Conservation (phyloP, 2,329 filamentous ascomycete genomes). For the Pseudogymnoascus sp. region DNA sequence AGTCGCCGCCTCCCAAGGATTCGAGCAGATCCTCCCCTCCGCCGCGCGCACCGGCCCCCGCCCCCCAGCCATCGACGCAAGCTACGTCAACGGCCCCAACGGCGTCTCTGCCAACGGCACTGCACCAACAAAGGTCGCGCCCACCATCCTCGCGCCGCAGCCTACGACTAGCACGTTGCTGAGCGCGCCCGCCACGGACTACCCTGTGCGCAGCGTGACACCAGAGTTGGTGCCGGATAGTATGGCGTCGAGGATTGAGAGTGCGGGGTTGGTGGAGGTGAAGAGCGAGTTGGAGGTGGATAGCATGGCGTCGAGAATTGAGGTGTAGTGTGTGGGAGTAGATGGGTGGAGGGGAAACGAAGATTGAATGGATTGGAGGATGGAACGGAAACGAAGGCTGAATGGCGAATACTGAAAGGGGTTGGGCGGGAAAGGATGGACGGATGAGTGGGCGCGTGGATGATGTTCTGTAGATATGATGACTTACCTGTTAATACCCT, state of each 20-base stretch:
- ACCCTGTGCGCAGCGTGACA: slow-evolving; percentile 47
- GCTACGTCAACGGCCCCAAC: slow-evolving; percentile 16
- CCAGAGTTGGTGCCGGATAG: slow-evolving; percentile 56
- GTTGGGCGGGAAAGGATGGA: background rate
- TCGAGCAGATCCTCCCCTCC: slow-evolving; percentile 51
- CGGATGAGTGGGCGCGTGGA: background rate
- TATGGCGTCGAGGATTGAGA: slow-evolving; percentile 33
- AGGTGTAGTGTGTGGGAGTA: background rate
- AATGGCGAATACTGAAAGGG: too few relatives aligned
- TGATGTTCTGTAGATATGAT: background rate
- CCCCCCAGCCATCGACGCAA: slow-evolving; percentile 16
- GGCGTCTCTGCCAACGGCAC: slow-evolving; percentile 17
- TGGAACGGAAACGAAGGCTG: background rate
- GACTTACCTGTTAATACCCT: slow-evolving; percentile 1
- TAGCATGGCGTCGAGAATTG: slow-evolving; percentile 37
- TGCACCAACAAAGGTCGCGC: slow-evolving; percentile 13
- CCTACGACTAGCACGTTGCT: slow-evolving; percentile 48
- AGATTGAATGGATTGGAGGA: slow-evolving; percentile 20
- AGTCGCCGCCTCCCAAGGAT: slow-evolving; percentile 49
- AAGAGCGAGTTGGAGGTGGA: slow-evolving; percentile 57
- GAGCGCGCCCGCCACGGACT: slow-evolving; percentile 49
- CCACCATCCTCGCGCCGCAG: slow-evolving; percentile 46
- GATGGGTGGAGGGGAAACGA: slow-evolving; percentile 55
- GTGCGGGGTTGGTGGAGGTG: slow-evolving; percentile 21
- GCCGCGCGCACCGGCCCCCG: slow-evolving; percentile 46